Conservation (phyloP, 371 early-diverging fungal species). For the Mucor mucedo region DNA sequence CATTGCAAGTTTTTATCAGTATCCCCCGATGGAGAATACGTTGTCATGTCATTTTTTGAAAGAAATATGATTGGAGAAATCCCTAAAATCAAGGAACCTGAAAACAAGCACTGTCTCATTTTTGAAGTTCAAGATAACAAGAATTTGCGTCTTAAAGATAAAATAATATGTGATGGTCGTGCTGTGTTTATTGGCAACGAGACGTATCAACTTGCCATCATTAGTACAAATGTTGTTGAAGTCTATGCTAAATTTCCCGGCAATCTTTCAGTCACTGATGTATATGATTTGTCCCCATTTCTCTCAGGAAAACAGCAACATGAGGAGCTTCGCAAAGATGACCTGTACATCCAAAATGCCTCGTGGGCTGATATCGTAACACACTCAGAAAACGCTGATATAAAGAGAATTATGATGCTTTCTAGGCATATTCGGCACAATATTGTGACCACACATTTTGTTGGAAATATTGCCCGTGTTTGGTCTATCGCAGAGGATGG, state of each 20-base stretch:
- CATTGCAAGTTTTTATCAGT: slow-evolving; percentile 9
- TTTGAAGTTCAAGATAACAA: background rate
- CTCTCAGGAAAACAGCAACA: background rate
- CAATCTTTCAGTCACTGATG: background rate
- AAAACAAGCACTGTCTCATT: background rate
- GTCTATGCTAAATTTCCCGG: background rate
- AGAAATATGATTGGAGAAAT: no score
- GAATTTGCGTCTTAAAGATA: background rate
- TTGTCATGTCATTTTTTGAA: slow-evolving; percentile 1
- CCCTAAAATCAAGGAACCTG: background rate
- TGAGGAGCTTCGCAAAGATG: background rate
- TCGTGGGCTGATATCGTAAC: background rate
- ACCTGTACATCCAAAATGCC: background rate
- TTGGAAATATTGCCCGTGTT: slow-evolving; percentile 4
- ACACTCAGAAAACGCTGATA: background rate
- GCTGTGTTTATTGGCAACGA: slow-evolving; percentile 1
- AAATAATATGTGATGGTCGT: background rate
- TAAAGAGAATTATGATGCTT: slow-evolving; percentile 1
- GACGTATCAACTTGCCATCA: background rate
- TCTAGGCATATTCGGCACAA: slow-evolving; percentile 13
- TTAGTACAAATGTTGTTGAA: background rate
- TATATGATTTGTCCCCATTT: background rate
- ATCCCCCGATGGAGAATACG: background rate
- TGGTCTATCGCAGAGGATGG: slow-evolving; percentile 15
- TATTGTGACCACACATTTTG: background rate